Percentiles rank a stretch among this genome's conserved stretches.
Conservation (phyloP, 306 rosid species). For the Geum urbanum region DNA sequence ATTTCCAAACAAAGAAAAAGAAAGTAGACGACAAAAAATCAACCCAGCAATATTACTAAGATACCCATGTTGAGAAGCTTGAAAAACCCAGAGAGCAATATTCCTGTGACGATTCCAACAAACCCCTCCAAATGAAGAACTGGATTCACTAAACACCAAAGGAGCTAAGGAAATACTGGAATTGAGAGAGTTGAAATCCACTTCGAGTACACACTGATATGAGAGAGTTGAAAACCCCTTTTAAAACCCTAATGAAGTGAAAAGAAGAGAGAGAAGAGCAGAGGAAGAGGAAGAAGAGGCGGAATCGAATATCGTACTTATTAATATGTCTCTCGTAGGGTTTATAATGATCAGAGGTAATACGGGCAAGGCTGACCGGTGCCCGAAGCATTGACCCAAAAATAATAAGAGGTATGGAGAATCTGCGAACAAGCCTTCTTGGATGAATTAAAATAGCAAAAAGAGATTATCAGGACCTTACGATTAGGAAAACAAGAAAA, state of each 20-base stretch:
- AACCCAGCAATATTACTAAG: background rate
- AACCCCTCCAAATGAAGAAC: background rate
- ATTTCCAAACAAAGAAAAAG: background rate
- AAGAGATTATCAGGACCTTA: background rate
- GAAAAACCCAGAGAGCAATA: background rate
- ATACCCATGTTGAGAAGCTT: background rate
- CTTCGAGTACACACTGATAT: too few relatives aligned
- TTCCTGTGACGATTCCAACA: background rate
- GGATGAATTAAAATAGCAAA: background rate
- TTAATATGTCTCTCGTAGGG: background rate
- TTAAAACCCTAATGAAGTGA: conserved; percentile 15
- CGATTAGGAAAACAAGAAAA: too few relatives aligned
- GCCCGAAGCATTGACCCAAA: conserved; percentile 19
- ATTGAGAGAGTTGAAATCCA: background rate
- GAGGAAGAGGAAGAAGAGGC: conserved; percentile 4
- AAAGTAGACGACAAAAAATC: background rate
- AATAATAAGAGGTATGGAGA: background rate
- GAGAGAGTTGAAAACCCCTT: conserved; percentile 21
- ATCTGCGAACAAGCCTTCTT: background rate
- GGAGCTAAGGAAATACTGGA: background rate
- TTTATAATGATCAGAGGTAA: conserved; percentile 18
- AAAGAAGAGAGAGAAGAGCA: background rate
- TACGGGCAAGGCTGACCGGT: conserved; percentile 47
- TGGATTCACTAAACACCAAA: background rate
- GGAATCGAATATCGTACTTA: conserved; percentile 14